Evolutionary conservation across 768 basidiomycete species (phyloP).

Genomic region (Leucogyrophana mollusca): DNA sequence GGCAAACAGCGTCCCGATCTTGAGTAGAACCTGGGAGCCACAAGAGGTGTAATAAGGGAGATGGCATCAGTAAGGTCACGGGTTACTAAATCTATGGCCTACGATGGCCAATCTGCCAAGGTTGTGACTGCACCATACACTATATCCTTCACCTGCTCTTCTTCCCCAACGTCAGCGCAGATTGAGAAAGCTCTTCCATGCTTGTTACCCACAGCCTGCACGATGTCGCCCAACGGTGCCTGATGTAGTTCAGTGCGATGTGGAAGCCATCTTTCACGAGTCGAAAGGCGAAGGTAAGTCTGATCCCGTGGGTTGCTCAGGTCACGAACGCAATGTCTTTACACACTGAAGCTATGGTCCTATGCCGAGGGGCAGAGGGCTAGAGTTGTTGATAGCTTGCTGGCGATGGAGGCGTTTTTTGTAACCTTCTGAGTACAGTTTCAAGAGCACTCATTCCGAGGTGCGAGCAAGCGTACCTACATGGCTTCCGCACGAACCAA

Average conservation of each 20-base stretch:
- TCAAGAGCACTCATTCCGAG: neutral
- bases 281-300: conserved; percentile 17
- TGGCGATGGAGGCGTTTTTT: neutral
- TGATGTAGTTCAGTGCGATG: conserved; percentile 27
- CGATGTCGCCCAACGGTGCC: conserved; percentile 9
- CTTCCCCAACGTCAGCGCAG: conserved; percentile 19
- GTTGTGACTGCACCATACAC: conserved; percentile 12
- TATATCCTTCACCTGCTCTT: conserved; percentile 21
- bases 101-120: conserved; percentile 10
- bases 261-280: conserved; percentile 22
- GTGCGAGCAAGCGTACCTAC: conserved; percentile 7
- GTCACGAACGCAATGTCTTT: conserved; percentile 32
- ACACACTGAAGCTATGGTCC: conserved; percentile 1
- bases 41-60: no score
- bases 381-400: neutral
- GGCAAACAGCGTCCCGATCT: conserved; percentile 24
- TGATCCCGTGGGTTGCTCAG: conserved; percentile 28
- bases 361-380: neutral
- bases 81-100: no score
- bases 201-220: conserved; percentile 21
- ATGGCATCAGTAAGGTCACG: no score
- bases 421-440: neutral
- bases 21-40: conserved; percentile 24
- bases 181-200: conserved; percentile 13
- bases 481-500: no score